Evolutionary conservation across 441 rosid species (phyloP), one percentile per base, ranked within the genome.

Genomic region (Rhodomyrtus psidioides): DNA sequence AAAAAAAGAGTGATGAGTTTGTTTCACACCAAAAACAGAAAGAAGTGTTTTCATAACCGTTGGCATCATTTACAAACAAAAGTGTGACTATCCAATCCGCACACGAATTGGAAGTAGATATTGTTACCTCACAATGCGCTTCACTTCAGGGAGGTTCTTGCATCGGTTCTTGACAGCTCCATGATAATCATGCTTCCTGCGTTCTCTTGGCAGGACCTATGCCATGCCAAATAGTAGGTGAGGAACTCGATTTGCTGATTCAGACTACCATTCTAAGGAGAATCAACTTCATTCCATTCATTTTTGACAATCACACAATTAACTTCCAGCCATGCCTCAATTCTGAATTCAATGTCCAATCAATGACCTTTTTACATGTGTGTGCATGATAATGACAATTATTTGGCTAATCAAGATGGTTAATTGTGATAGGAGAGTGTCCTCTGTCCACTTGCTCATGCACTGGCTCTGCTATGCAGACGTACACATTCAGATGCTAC

Each of bases 181-280:
- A 26, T 93, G 82, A 89, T 97, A 96, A 74, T 96, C 96, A 34
- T 95, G 98, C 91, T 92, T 94, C 91, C 90, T 95, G 70, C 76
- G 89, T 89, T 96, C 99, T 91, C 99, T 95, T 44, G 99, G 99
- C 74, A 94, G 97, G 76, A 94, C 89, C 99, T 97, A 93, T 85
- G 88, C 27, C 23, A 70, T 39, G 26, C 39, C 3, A 54, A 54
- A 26, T 28, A 53, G 9, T 70, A 86, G 4, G 55, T 49, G 82
- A 85, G 46, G 42, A 82, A 23, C 27, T 56, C 9, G 58, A 23
- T 27, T 70, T 82, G 57, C 44, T 16, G 5, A 23, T 49, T 27
- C 30, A 23, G 42, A 49, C 58, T 8, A 82, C 34, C 34, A 81
- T 49, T 81, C n/a, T 28, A 82, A 21, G 21, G 19, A 4, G 46